Conservation (phyloP, 768 basidiomycete species). For the Paxillus ammoniavirescens region DNA sequence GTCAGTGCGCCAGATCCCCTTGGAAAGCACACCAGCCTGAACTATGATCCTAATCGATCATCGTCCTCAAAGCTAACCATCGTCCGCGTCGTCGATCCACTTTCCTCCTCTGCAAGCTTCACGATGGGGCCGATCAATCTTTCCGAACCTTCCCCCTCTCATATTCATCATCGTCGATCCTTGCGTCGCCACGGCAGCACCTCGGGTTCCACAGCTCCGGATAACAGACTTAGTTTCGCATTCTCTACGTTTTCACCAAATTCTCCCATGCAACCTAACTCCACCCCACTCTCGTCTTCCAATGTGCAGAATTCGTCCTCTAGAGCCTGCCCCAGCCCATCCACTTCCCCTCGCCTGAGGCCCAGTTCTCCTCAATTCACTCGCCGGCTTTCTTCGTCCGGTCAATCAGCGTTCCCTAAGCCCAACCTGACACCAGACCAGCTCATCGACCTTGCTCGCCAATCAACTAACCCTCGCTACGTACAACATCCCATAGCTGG, state of each 20-base stretch:
- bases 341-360: conserved; percentile 45
- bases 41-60: conserved; percentile 51
- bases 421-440: conserved; percentile 69
- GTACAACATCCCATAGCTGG: conserved; percentile 19
- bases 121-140: conserved; percentile 19
- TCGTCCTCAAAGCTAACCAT: conserved; percentile 71
- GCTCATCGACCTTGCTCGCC: conserved; percentile 68
- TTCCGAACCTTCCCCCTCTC: conserved; percentile 24
- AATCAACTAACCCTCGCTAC: conserved; percentile 47
- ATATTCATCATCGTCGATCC: conserved; percentile 28
- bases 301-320: conserved; percentile 33
- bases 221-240: conserved; percentile 57
- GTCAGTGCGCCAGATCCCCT: conserved; percentile 67
- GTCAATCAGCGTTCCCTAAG: conserved; percentile 37
- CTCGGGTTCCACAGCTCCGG: conserved; percentile 27
- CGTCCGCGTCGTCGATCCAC: conserved; percentile 54
- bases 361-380: conserved; percentile 44
- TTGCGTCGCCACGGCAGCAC: conserved; percentile 32
- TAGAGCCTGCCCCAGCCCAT: conserved; percentile 23
- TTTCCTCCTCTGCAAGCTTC: conserved; percentile 19
- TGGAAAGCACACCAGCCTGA: conserved; percentile 51
- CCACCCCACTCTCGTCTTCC: conserved; percentile 20
- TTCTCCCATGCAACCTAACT: conserved; percentile 17
- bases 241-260: conserved; percentile 56
- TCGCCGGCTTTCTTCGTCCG: conserved; percentile 31